Evolutionary conservation across 2,329 filamentous ascomycete species (phyloP).

Genomic region (Ambrosiella xylebori): DNA sequence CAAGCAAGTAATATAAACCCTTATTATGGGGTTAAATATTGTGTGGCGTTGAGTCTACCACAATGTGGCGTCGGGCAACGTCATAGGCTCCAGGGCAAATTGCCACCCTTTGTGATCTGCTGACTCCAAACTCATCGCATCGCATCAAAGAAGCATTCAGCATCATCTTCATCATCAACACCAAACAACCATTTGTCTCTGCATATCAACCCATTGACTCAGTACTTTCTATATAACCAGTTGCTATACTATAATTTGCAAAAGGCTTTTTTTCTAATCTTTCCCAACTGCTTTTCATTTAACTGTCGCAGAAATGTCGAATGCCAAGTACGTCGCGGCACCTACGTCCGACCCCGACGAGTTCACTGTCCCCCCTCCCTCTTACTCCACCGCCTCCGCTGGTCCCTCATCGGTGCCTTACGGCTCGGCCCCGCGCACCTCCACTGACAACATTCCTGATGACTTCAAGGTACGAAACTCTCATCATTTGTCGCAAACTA

Average conservation of each 20-base stretch:
- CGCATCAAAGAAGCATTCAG: neutral
- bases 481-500: neutral
- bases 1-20: neutral
- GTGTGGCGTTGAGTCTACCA: neutral
- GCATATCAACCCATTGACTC: neutral
- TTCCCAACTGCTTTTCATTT: neutral
- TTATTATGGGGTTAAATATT: neutral
- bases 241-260: neutral
- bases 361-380: slow-evolving; percentile 66
- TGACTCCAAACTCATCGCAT: neutral
- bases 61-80: neutral
- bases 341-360: slow-evolving; percentile 76
- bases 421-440: slow-evolving; percentile 47
- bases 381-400: slow-evolving; percentile 40
- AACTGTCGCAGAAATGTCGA: slow-evolving; percentile 38
- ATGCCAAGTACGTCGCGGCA: slow-evolving; percentile 66
- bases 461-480: slow-evolving; percentile 67
- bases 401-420: slow-evolving; percentile 41
- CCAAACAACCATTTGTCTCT: neutral
- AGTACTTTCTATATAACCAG: too few species aligned
- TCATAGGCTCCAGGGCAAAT: neutral
- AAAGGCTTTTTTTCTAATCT: neutral
- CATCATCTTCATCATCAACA: neutral
- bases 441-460: slow-evolving; percentile 84
- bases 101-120: neutral